phyloP scores from a whole-genome alignment of 495 filamentous ascomycete genomes.

The Talaromyces stipitatus region DNA sequence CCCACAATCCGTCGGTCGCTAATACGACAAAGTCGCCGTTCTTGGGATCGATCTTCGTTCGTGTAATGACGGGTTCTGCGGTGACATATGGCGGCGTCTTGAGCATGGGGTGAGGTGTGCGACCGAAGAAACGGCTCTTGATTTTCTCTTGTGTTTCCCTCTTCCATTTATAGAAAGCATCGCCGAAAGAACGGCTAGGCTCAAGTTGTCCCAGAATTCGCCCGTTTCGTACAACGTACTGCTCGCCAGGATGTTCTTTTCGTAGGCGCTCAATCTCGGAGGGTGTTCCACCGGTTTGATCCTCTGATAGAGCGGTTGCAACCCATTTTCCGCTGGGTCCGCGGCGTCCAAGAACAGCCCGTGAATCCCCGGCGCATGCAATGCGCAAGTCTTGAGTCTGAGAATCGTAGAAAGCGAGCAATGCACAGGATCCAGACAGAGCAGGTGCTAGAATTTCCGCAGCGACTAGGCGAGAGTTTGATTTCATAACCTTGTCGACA shows the following conservation, averaged over 20 bases:
- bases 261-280: slow-evolving; percentile 77
- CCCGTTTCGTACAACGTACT: slow-evolving; percentile 74
- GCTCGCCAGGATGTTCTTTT: slow-evolving; percentile 80
- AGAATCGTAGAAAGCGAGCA: slow-evolving; percentile 93
- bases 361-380: slow-evolving; percentile 89
- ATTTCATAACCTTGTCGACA: slow-evolving; percentile 77
- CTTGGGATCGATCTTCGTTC: slow-evolving; percentile 85
- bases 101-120: slow-evolving; percentile 59
- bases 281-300: slow-evolving; percentile 83
- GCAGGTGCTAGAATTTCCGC: slow-evolving; percentile 90
- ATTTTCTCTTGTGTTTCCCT: slow-evolving; percentile 73
- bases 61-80: slow-evolving; percentile 89
- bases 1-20: slow-evolving; percentile 96
- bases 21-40: slow-evolving; percentile 94
- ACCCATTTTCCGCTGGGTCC: slow-evolving; percentile 81
- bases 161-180: slow-evolving; percentile 95
- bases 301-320: slow-evolving; percentile 78
- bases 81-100: slow-evolving; percentile 97
- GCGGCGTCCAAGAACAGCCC: slow-evolving; percentile 83
- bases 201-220: slow-evolving; percentile 88
- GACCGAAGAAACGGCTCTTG: slow-evolving; percentile 76
- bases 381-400: slow-evolving; percentile 75
- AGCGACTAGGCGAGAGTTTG: slow-evolving; percentile 77
- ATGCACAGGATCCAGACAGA: slow-evolving; percentile 88
- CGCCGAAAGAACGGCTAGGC: slow-evolving; percentile 89